phyloP scores from a whole-genome alignment of 495 filamentous ascomycete genomes.

The Tuber microsphaerosporum region DNA sequence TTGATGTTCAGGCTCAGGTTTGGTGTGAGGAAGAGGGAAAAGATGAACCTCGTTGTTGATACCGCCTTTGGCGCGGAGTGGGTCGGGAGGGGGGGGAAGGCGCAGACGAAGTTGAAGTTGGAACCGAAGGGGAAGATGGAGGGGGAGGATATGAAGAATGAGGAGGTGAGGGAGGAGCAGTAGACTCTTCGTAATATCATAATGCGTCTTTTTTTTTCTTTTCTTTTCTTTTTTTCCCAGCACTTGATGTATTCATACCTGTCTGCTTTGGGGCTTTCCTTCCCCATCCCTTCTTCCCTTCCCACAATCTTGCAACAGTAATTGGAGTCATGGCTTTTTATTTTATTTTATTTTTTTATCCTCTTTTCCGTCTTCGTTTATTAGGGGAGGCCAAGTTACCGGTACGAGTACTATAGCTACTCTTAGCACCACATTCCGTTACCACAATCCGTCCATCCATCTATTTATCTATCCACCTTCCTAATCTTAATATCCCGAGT shows the following conservation, averaged over 20 bases:
- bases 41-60: slow-evolving; percentile 45
- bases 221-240: background rate
- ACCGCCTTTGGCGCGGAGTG: slow-evolving; percentile 26
- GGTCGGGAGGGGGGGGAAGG: slow-evolving; percentile 22
- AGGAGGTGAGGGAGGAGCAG: background rate
- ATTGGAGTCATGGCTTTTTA: background rate
- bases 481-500: background rate
- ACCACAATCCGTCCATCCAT: background rate
- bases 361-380: background rate
- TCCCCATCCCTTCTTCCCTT: background rate
- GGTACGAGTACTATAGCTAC: background rate
- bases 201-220: background rate
- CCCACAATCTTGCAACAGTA: background rate
- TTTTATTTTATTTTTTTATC: background rate
- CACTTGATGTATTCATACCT: background rate
- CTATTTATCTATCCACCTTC: background rate
- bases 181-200: background rate
- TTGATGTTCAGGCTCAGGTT: slow-evolving; percentile 64
- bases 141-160: background rate
- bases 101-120: slow-evolving; percentile 19
- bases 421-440: background rate
- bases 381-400: background rate
- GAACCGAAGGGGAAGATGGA: background rate
- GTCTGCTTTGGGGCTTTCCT: background rate
- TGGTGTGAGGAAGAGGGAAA: slow-evolving; percentile 52